These are phyloP conservation scores for Zea mays DNA, from an alignment of 176 grass and related monocot species.

Conservation along the genomic window Zm-B73-REFERENCE-NAM-5.0 NC_050097.1:238619501-238620000, in stretches of 20 bases:
- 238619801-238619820: constrained; percentile 26
- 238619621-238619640: background rate
- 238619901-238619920: constrained; percentile 88
- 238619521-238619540: constrained; percentile 1
- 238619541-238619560: background rate
- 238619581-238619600: background rate
- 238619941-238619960: constrained; percentile 97
- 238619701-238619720: background rate
- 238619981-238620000: constrained; percentile 21
- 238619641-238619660: constrained; percentile 4
- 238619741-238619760: constrained; percentile 9
- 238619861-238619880: constrained; percentile 88
- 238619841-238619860: constrained; percentile 97
- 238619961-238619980: constrained; percentile 21
- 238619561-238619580: background rate
- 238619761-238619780: constrained; percentile 14
- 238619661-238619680: constrained; percentile 4
- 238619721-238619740: background rate
- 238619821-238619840: constrained; percentile 19
- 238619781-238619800: constrained; percentile 6
- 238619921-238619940: constrained; percentile 84
- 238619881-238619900: constrained; percentile 75
- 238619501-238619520: background rate
- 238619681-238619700: background rate
- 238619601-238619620: no score